Base-by-base conservation (phyloP, 83 land plant species). In the Larix sibirica region DNA sequence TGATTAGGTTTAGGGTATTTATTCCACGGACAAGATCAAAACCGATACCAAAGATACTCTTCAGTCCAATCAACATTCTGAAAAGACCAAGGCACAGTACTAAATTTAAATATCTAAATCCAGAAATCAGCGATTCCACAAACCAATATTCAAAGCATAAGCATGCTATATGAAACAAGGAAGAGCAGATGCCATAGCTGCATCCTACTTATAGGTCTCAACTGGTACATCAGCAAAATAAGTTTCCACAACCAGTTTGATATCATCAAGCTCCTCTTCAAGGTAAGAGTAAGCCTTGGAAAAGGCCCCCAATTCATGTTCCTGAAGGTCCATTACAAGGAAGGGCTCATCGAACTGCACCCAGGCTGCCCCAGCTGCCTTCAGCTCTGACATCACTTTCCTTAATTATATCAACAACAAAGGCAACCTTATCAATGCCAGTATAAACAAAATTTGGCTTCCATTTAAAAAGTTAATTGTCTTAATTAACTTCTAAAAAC, bases 141-240 rank as follows among this genome's bases (percentile, higher is more conserved):
- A 50, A 50, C 56, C 12, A 9, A 50, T 50, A 50, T 20, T 17
- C 54, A 79, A 83, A 42, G 56, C 12, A 50, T 50, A 50, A 50
- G 9, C 56, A 50, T 9, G 12, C 13, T 50, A 50, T 50, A 50
- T 50, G 56, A 47, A 47, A 47, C 2, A 47, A 47, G 10, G 12
- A 33, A 82, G 33, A 33, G 18, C 21, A 47, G 40, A 47, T 47
- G 0, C 10, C 54, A 47, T 47, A 47, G 54, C 54, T 47, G 54
- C 54, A 47, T 47, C 86, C 85, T 17, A 89, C 91, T 92, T 88
- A 88, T 87, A 95, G 68, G 96, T 85, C 76, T 80, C 92, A 44
- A 89, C 87, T 26, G 98, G 91, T 59, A 94, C 71, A 86, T 96
- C 97, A 80, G 96, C 95, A 84, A 96, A 96, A 88, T 94, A 94